These are phyloP conservation scores for Chamaenerion angustifolium DNA, from an alignment of 345 rosid genomes.

Conservation along the genomic window DNA sequence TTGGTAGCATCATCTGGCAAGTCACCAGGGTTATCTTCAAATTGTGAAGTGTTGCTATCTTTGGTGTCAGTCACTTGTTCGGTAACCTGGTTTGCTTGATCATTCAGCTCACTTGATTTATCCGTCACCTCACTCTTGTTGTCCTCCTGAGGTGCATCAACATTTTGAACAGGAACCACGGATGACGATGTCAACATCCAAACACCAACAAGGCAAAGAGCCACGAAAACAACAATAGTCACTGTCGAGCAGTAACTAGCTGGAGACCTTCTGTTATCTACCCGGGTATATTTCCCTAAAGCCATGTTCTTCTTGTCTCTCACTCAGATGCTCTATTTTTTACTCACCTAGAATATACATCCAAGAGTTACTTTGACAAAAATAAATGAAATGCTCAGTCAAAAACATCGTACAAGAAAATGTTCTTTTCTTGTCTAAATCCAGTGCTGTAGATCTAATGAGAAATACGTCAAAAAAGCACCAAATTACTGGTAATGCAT, in stretches of 20 bases:
- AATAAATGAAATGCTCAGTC: too few relatives aligned
- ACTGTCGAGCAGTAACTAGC: conserved; percentile 69
- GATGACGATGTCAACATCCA: conserved; percentile 95
- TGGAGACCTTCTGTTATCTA: conserved; percentile 50
- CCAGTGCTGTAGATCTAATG: too few relatives aligned
- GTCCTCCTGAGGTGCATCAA: conserved; percentile 45
- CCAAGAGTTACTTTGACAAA: too few relatives aligned
- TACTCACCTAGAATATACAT: neutral
- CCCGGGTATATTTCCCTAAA: conserved; percentile 48
- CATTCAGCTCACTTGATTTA: conserved; percentile 14
- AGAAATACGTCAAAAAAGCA: too few relatives aligned
- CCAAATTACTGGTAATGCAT: too few relatives aligned
- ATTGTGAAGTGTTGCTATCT: conserved; percentile 20
- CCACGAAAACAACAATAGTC: conserved; percentile 62
- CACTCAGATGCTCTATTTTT: neutral
- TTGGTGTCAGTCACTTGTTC: conserved; percentile 28
- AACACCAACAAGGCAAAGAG: conserved; percentile 71
- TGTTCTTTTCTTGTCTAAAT: too few relatives aligned
- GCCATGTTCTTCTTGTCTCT: conserved; percentile 34
- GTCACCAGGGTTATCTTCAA: conserved; percentile 51
- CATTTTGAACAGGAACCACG: conserved; percentile 41
- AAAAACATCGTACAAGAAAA: too few relatives aligned
- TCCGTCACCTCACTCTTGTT: conserved; percentile 41
- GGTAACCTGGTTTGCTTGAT: conserved; percentile 23
- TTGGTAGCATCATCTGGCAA: conserved; percentile 47